Conservation (phyloP, 805 yeast species). For the Zygosaccharomyces bisporus region DNA sequence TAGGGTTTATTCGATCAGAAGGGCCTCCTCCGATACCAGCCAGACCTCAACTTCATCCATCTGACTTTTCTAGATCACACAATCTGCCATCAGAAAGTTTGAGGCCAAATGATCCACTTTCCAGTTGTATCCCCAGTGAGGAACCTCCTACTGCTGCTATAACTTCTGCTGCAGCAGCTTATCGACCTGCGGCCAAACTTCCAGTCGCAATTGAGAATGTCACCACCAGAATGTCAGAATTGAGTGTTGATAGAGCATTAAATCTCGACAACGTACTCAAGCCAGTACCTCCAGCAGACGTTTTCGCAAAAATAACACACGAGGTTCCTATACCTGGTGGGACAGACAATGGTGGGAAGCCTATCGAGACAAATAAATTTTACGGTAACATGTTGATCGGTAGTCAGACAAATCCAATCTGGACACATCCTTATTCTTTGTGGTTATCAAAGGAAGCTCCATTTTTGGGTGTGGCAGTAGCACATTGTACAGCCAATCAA, state of each 20-base stretch:
- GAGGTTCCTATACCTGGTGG: constrained; percentile 29
- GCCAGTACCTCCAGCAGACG: constrained; percentile 41
- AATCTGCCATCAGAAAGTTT: background rate
- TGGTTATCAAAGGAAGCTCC: constrained; percentile 55
- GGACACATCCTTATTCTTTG: constrained; percentile 79
- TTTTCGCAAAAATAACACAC: constrained; percentile 37
- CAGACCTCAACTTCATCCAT: background rate
- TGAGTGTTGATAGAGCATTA: constrained; percentile 21
- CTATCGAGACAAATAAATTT: constrained; percentile 74
- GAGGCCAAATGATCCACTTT: background rate
- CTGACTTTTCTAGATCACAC: background rate
- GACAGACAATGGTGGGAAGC: constrained; percentile 29
- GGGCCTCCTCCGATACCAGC: constrained; percentile 7
- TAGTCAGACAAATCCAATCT: constrained; percentile 62
- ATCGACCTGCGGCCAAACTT: background rate
- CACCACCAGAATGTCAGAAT: background rate
- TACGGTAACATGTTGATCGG: constrained; percentile 69
- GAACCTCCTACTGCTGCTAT: background rate
- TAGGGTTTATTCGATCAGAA: constrained; percentile 9
- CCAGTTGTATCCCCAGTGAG: background rate
- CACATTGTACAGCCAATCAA: constrained; percentile 57
- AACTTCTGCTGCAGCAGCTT: background rate
- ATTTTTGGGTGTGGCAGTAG: constrained; percentile 59
- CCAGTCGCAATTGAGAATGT: background rate
- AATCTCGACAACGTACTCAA: constrained; percentile 44